Evolutionary conservation across 805 yeast genomes (phyloP), one percentile per base, ranked within the genome.

Genomic region (Scheffersomyces ergatensis): DNA sequence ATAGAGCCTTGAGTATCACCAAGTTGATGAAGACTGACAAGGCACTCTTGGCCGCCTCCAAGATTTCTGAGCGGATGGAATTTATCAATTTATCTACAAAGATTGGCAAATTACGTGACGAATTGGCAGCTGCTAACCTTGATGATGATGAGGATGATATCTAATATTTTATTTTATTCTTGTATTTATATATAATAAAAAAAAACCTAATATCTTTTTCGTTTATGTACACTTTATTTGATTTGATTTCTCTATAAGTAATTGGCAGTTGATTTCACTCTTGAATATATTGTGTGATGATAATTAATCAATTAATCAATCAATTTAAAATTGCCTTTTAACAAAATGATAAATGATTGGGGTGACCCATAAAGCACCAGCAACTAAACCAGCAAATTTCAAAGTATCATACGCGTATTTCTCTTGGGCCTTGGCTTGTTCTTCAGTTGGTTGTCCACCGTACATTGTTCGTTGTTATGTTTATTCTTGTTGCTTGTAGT

Each of bases 31-130:
- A 80, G 50, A 84, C 81, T 49, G 92, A 85, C 46, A 81, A 84
- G 49, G 95, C 96, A 2, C 65, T 90, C 46, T 75, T 74, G 40
- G 97, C 97, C 0, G 96, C 97, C 1, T 69, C 78, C 12, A 85
- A 85, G 62, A 86, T 92, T 40, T 89, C 96, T 0, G 86, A 86
- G 54, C 75, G 96, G 43, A 61, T 65, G 48, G 68, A 62, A 41
- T 67, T 58, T 37, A 42, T 52, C 13, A 64, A 60, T 30, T 59
- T 70, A 43, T 70, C 70, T 6, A 51, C 46, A 29, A 66, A 65
- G 45, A 64, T 70, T 39, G 62, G 62, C 20, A 58, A 58, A 47
- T 54, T 69, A 20, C 55, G 74, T 43, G 73, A 69, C 40, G 63
- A 55, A 4, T 54, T 69, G 40, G n/a, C n/a, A n/a, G n/a, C n/a